phyloP scores from a whole-genome alignment of 805 yeast species.

The Martiniozyma abietophila region DNA sequence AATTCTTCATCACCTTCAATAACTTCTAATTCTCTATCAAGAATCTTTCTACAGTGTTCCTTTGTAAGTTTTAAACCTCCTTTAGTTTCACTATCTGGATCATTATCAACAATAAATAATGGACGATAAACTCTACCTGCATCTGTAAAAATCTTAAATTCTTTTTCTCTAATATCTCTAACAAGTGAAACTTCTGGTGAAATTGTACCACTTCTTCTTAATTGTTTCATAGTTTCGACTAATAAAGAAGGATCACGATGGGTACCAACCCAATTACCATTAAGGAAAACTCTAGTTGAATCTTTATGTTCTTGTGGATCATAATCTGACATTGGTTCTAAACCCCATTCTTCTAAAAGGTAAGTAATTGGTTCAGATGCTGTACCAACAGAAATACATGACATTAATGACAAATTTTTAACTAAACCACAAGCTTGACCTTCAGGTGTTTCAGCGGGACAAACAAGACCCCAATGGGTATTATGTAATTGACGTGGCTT shows the following conservation, averaged over 20 bases:
- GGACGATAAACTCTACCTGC: constrained; percentile 99
- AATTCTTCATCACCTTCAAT: constrained; percentile 34
- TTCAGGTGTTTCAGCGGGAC: constrained; percentile 99
- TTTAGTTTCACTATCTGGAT: constrained; percentile 52
- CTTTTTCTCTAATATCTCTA: constrained; percentile 94
- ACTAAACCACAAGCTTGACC: constrained; percentile 99
- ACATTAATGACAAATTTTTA: constrained; percentile 90
- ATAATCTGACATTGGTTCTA: constrained; percentile 95
- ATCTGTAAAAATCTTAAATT: constrained; percentile 92
- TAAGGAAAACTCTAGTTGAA: constrained; percentile 89
- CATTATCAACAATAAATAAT: constrained; percentile 85
- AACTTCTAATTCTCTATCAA: constrained; percentile 56
- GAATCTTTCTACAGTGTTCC: constrained; percentile 67
- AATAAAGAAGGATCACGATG: constrained; percentile 93
- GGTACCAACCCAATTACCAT: constrained; percentile 99
- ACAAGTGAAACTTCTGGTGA: constrained; percentile 94
- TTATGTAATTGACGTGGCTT: constrained; percentile 98
- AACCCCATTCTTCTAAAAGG: constrained; percentile 97
- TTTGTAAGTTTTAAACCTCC: constrained; percentile 80
- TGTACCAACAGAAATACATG: constrained; percentile 96
- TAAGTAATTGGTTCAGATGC: constrained; percentile 92
- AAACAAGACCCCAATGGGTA: constrained; percentile 99
- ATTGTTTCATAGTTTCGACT: constrained; percentile 80
- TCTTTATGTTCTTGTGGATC: constrained; percentile 87
- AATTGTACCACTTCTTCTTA: constrained; percentile 92